A percentile compares a stretch with the other conserved stretches of the same genome.
Evolutionary conservation across 345 rosid genomes (phyloP).

Genomic region (Pseudoturritis turrita): DNA sequence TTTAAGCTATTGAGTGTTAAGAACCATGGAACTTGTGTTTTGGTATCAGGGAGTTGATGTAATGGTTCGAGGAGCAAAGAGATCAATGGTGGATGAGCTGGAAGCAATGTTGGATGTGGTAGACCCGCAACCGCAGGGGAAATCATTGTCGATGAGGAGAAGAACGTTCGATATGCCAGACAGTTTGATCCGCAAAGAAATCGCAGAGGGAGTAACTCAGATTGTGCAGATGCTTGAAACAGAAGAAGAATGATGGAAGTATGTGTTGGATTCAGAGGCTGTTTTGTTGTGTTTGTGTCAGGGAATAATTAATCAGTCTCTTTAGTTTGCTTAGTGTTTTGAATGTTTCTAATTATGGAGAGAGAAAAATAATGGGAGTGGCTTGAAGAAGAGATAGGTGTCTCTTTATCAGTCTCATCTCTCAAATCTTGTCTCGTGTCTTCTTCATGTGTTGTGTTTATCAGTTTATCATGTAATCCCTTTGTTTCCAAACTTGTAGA

Average conservation of each 20-base stretch:
- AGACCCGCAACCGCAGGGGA: conserved; percentile 78
- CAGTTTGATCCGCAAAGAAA: conserved; percentile 55
- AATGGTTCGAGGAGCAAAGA: conserved; percentile 77
- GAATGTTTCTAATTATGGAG: conserved; percentile 10
- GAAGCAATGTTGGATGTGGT: conserved; percentile 91
- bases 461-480: conserved; percentile 16
- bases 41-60: conserved; percentile 67
- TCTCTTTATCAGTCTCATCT: background rate
- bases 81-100: conserved; percentile 82
- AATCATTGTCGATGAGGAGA: conserved; percentile 64
- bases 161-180: conserved; percentile 93
- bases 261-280: conserved; percentile 3
- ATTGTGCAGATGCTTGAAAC: conserved; percentile 70
- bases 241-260: conserved; percentile 36
- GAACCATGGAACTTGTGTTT: background rate
- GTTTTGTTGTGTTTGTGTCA: conserved; percentile 21
- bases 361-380: background rate
- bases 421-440: conserved; percentile 4
- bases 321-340: conserved; percentile 10
- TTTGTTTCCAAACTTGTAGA: conserved; percentile 10
- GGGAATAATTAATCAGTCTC: conserved; percentile 7
- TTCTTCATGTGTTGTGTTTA: conserved; percentile 11
- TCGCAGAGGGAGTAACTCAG: conserved; percentile 79
- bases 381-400: conserved; percentile 7
- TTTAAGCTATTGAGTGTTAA: background rate